Base-by-base conservation (phyloP, 2,329 filamentous ascomycete genomes). In the Lasiodiplodia sp. region DNA sequence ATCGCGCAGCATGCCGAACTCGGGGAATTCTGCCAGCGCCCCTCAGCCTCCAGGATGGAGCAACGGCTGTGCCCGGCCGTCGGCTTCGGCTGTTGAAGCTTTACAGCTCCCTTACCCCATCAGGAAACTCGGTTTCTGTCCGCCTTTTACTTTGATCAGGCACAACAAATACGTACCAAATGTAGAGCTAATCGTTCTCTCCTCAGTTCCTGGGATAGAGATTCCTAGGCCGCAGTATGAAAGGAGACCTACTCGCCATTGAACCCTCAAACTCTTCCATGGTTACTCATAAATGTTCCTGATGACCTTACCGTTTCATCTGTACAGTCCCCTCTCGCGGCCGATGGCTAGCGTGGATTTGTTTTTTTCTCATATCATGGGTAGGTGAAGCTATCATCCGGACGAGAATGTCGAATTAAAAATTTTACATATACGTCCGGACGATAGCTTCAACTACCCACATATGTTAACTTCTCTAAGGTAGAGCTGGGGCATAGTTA, bases 61-160 rank as follows among this genome's bases (percentile, higher is more conserved):
- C n/a, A 7, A 40, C 28, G 58, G 58, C 58, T 63, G 37, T 47
- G 58, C 23, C 58, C 57, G 57, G 57, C 4, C n/a, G 11, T 49
- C 57, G 57, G 57, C 37, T 47, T 47, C 57, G 58, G 58, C 40
- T 34, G 25, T 40, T 6, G 11, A 52, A 37, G 60, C 44, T 64
- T 64, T n/a, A 37, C 12, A 37, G 37, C 14, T 31, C 25, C 12
- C 28, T 64, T 64, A 23, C 60, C 47, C 28, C 16, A 64, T 64
- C 3, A 16, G 60, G 60, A 31, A 64, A 64, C n/a, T 47, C 60
- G 60, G 21, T 51, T 40, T 16, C 18, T n/a, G 5, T 12, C 16
- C 21, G 8, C 8, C 34, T 38, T 21, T 47, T 31, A 3, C 28
- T 31, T 31, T 31, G 31, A 25, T 18, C 28, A 12, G 10, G 58